Evolutionary conservation across 306 rosid species (phyloP), one percentile per base, ranked within the genome.

Genomic region (Quercus berberidifolia): DNA sequence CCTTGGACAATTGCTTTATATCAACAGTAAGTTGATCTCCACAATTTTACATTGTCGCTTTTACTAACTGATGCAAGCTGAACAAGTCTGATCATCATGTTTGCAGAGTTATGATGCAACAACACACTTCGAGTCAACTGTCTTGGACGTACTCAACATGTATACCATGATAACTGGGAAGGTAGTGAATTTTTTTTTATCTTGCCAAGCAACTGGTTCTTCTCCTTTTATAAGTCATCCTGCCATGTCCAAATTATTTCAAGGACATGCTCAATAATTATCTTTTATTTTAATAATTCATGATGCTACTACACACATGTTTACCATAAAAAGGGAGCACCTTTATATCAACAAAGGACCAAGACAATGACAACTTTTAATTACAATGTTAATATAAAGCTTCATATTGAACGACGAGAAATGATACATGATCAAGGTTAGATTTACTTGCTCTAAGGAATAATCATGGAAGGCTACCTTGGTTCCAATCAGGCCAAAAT

Each of bases 21-120:
- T 95, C 98, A 75, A 88, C 86, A 14, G 99, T 94, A 81, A 79
- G 94, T 92, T 69, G 9, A 75, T 9, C 31, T 76, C 71, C 19
- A 33, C 35, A 31, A 49, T 49, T 20, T 25, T 67, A 19, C 52
- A 1, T 17, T 11, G 3, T 28, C n/a, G 8, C 15, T 54, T 52
- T 63, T 56, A 10, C 25, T 63, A 17, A 58, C 3, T 5, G 20
- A 31, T 76, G 73, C 63, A 41, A 18, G 2, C 75, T 62, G 51
- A 54, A 55, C 17, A 12, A 23, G 10, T 58, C 67, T 64, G 46
- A 69, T 71, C 31, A 4, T 74, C 58, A 20, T 78, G 75, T 70
- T 81, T 80, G 83, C 97, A 94, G 99, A 94, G 99, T 69, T 94
- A 94, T 80, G 99, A 94, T 87, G 89, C 99, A 51, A 94, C 98